These are phyloP conservation scores for Xylariales sp. DNA, from an alignment of 2,329 filamentous ascomycete genomes.

Conservation along the genomic window DNA sequence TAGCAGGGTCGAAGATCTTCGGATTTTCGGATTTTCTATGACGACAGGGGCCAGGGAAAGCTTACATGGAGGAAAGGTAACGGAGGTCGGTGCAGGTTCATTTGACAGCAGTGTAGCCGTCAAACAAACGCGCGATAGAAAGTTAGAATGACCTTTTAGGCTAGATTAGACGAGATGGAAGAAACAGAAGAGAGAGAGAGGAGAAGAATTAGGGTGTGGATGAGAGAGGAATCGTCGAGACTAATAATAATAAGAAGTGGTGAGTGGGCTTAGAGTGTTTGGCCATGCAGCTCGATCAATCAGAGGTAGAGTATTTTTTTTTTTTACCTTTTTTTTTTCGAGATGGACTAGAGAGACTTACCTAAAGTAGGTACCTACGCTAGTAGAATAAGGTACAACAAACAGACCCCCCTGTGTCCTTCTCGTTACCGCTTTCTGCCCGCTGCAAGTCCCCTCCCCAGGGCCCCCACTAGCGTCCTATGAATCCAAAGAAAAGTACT, in stretches of 20 bases:
- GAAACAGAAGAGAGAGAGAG: slow-evolving; percentile 4
- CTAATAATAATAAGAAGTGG: slow-evolving; percentile 23
- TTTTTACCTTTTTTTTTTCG: neutral
- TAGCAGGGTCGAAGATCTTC: slow-evolving; percentile 14
- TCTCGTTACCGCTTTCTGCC: too few species aligned
- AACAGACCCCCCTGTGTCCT: too few species aligned
- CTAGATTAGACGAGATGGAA: slow-evolving; percentile 24
- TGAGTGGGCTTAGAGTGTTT: slow-evolving; percentile 19
- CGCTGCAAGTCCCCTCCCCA: too few species aligned
- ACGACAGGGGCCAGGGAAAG: slow-evolving; percentile 39
- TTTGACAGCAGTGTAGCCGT: slow-evolving; percentile 88
- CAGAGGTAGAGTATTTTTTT: too few species aligned
- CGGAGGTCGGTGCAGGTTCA: slow-evolving; percentile 89
- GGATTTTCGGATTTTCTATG: slow-evolving; percentile 15
- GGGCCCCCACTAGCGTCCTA: too few species aligned
- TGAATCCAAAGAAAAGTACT: too few species aligned
- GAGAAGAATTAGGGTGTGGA: neutral
- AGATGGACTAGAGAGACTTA: too few species aligned
- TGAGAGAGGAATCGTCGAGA: slow-evolving; percentile 25
- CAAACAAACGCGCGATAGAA: slow-evolving; percentile 86
- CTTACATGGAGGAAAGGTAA: slow-evolving; percentile 73
- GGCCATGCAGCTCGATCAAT: neutral
- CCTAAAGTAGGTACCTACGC: too few species aligned
- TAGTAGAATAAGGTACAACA: too few species aligned
- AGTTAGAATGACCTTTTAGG: slow-evolving; percentile 36